Conservation (phyloP, 805 yeast species). For the Sugiyamaella qingdaonensis region DNA sequence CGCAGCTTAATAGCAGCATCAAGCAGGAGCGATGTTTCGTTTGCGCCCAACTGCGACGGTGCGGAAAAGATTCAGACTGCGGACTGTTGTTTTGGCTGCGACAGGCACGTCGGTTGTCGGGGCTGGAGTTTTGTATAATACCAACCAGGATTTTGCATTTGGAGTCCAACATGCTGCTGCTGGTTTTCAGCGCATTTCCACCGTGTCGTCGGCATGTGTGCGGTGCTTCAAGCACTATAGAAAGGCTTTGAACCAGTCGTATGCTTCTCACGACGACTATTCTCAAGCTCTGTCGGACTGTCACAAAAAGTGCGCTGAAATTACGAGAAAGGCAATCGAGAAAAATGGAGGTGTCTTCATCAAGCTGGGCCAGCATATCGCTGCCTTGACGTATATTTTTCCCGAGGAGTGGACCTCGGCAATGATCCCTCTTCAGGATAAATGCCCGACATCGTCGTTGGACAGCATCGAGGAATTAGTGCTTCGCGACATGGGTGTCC, state of each 20-base stretch:
- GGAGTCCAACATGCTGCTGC: constrained; percentile 20
- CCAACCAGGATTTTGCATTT: constrained; percentile 23
- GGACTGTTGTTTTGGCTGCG: neutral
- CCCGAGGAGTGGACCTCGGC: constrained; percentile 95
- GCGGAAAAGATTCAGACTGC: neutral
- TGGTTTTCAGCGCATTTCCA: constrained; percentile 28
- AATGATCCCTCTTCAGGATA: constrained; percentile 88
- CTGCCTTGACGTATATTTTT: constrained; percentile 85
- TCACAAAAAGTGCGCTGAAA: constrained; percentile 70
- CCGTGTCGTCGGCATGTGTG: constrained; percentile 49
- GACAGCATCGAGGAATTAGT: constrained; percentile 70
- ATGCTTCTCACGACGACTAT: constrained; percentile 44
- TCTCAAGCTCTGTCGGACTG: constrained; percentile 54
- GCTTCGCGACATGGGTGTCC: constrained; percentile 55
- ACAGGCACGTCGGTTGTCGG: constrained; percentile 4
- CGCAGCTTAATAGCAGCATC: neutral
- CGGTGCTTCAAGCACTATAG: constrained; percentile 72
- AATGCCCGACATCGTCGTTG: constrained; percentile 75
- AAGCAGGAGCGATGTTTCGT: neutral
- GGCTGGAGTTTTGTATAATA: constrained; percentile 17
- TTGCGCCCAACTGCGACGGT: neutral
- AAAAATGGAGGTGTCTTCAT: constrained; percentile 89
- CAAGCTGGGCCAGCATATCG: constrained; percentile 90
- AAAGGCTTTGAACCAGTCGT: constrained; percentile 46
- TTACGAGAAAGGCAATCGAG: constrained; percentile 75